Conservation (phyloP, 257 asterid genomes). For the Plantago elongata region DNA sequence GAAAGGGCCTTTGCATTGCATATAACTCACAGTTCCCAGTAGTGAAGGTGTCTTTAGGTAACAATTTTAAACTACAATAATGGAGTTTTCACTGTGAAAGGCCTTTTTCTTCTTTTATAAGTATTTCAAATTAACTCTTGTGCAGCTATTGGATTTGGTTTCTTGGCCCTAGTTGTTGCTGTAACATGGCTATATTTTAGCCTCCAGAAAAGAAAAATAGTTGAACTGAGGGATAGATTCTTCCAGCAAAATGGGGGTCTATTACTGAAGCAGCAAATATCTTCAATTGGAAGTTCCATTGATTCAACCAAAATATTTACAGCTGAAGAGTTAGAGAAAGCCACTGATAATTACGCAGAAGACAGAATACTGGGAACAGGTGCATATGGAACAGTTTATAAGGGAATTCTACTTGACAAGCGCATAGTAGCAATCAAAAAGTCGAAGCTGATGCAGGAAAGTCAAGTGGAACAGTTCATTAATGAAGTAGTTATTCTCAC, state of each 20-base stretch:
- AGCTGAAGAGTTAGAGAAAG: slow-evolving; percentile 40
- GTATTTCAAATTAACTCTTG: no score
- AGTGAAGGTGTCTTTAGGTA: slow-evolving; percentile 39
- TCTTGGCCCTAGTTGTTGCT: no score
- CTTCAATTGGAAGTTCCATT: no score
- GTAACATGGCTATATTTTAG: no score
- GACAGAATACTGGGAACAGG: no score
- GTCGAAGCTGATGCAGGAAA: slow-evolving; percentile 43
- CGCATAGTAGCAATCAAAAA: slow-evolving; percentile 60
- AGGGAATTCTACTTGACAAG: slow-evolving; percentile 44
- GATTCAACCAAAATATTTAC: slow-evolving; percentile 3
- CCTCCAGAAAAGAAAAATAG: no score
- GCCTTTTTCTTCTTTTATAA: no score
- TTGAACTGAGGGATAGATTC: neutral
- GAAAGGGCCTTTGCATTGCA: slow-evolving; percentile 42
- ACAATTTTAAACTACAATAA: neutral
- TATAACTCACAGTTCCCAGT: slow-evolving; percentile 41
- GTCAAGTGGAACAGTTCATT: slow-evolving; percentile 60
- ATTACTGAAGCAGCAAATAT: no score
- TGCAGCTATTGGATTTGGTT: no score
- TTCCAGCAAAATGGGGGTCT: slow-evolving; percentile 62
- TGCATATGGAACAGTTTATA: no score
- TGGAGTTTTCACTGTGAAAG: neutral
- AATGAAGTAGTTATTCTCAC: slow-evolving; percentile 66
- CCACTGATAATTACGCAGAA: no score